Conservation (phyloP, 768 basidiomycete genomes). For the Serpula lacrymans region DNA sequence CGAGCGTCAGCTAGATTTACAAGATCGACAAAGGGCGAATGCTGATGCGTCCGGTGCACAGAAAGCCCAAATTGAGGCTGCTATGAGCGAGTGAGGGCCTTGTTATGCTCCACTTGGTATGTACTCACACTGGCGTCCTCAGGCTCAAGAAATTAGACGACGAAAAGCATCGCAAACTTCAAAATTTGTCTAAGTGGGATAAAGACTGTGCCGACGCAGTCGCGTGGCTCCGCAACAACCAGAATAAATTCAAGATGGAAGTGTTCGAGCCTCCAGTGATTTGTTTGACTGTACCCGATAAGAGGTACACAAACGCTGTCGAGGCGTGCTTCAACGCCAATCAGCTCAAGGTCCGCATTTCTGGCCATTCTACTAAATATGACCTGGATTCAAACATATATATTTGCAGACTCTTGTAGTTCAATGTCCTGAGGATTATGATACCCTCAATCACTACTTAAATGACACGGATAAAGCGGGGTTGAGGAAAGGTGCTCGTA, state of each 20-base stretch:
- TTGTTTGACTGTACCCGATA: constrained; percentile 64
- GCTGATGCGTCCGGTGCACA: constrained; percentile 31
- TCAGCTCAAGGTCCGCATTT: constrained; percentile 59
- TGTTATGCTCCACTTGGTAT: not conserved
- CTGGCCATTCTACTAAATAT: not conserved
- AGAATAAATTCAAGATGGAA: constrained; percentile 65
- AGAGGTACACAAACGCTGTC: constrained; percentile 58
- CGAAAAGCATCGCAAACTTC: constrained; percentile 55
- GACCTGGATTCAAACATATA: too few species aligned
- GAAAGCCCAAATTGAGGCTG: constrained; percentile 28
- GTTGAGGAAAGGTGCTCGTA: constrained; percentile 47
- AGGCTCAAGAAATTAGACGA: constrained; percentile 58
- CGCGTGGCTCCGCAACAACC: constrained; percentile 69
- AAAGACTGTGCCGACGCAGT: constrained; percentile 60
- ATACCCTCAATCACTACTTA: constrained; percentile 61
- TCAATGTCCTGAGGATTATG: constrained; percentile 79
- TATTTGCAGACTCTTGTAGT: constrained; percentile 83
- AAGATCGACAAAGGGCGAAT: constrained; percentile 34
- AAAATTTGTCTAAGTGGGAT: constrained; percentile 51
- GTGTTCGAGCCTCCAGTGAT: constrained; percentile 87
- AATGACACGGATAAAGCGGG: constrained; percentile 56
- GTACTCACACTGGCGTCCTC: not conserved
- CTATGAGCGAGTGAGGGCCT: constrained; percentile 24
- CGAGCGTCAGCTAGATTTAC: constrained; percentile 31
- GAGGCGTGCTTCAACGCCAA: constrained; percentile 64